Percentiles rank a stretch among this genome's conserved stretches.
phyloP scores from a whole-genome alignment of 2,329 filamentous ascomycete species.

The Colletotrichum kahawae region DNA sequence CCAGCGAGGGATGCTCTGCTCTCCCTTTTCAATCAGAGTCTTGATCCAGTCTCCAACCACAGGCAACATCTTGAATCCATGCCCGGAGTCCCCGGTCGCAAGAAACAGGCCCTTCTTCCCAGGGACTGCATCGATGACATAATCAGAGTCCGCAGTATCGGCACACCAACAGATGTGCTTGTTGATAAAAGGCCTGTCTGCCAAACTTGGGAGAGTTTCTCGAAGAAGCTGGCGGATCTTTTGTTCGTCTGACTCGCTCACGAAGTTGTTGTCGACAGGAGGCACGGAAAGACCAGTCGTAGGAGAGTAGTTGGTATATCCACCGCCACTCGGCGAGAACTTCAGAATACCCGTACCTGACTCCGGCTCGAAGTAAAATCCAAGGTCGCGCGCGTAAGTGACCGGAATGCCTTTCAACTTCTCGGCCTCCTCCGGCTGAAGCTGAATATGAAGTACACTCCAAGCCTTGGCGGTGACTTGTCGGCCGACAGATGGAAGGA shows the following conservation, averaged over 20 bases:
- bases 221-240: slow-evolving; percentile 53
- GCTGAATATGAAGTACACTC: slow-evolving; percentile 63
- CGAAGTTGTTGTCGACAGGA: slow-evolving; percentile 45
- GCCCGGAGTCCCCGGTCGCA: slow-evolving; percentile 63
- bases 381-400: slow-evolving; percentile 64
- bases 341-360: slow-evolving; percentile 62
- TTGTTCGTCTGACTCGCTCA: slow-evolving; percentile 57
- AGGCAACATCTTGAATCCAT: slow-evolving; percentile 68
- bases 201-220: slow-evolving; percentile 57
- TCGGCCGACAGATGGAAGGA: not conserved
- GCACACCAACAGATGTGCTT: slow-evolving; percentile 67
- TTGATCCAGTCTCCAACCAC: slow-evolving; percentile 57
- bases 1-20: slow-evolving; percentile 52
- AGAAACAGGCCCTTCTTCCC: slow-evolving; percentile 52
- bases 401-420: slow-evolving; percentile 62
- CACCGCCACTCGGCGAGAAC: slow-evolving; percentile 62
- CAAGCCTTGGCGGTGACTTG: slow-evolving; percentile 34
- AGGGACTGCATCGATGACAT: slow-evolving; percentile 63
- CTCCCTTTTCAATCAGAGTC: slow-evolving; percentile 46
- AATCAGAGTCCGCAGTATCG: slow-evolving; percentile 65
- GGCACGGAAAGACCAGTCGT: slow-evolving; percentile 44
- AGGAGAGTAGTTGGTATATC: slow-evolving; percentile 51
- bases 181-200: slow-evolving; percentile 58
- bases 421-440: slow-evolving; percentile 58
- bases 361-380: slow-evolving; percentile 71